phyloP scores from a whole-genome alignment of 805 yeast species.

The Kazachstania africana region DNA sequence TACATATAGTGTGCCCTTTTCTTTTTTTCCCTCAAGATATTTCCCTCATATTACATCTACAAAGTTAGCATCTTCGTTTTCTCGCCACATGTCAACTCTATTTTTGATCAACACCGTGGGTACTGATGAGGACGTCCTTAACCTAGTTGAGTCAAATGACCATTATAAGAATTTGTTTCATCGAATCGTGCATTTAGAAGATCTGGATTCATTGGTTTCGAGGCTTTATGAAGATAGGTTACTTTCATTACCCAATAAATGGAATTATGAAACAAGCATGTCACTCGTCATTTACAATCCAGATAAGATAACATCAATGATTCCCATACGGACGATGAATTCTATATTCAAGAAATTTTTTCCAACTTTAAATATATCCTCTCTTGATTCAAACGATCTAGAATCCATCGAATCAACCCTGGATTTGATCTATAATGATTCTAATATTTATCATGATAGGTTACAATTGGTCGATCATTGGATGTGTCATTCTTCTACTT shows the following conservation, averaged over 20 bases:
- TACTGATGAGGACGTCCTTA: constrained; percentile 1
- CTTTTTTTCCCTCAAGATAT: no score
- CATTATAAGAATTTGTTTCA: no score
- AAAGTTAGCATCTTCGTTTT: no score
- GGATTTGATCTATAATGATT: constrained; percentile 2
- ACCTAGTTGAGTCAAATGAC: neutral
- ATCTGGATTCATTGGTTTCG: constrained; percentile 8
- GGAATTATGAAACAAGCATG: constrained; percentile 17
- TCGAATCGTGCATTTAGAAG: constrained; percentile 4
- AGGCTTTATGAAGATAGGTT: constrained; percentile 15
- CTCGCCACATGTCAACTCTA: constrained; percentile 14
- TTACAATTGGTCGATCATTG: constrained; percentile 21
- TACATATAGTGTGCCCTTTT: no score
- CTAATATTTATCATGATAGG: constrained; percentile 6
- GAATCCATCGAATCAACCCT: constrained; percentile 1
- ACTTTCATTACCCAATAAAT: constrained; percentile 6
- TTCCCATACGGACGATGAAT: constrained; percentile 9
- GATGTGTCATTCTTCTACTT: constrained; percentile 17
- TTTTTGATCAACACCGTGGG: constrained; percentile 3
- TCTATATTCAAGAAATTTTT: constrained; percentile 9
- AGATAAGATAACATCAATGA: constrained; percentile 1
- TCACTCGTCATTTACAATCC: constrained; percentile 13
- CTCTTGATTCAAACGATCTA: constrained; percentile 7
- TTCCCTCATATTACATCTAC: no score
- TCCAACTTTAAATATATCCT: constrained; percentile 18